Base-by-base conservation (phyloP, 2,329 filamentous ascomycete species). In the Colletotrichum sansevieriae region DNA sequence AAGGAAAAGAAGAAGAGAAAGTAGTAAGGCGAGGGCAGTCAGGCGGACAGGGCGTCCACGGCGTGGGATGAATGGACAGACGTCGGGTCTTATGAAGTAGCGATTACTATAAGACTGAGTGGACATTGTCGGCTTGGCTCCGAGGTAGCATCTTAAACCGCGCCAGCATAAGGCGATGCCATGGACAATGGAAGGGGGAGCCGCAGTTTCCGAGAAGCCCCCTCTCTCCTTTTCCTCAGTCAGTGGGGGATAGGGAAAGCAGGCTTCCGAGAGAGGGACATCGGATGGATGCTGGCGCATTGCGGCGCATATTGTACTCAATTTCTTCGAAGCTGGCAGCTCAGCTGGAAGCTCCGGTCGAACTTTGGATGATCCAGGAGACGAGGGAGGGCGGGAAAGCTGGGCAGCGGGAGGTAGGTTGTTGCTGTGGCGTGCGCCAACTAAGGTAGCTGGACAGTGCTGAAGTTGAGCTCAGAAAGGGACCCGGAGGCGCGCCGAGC, bases 291-390 rank as follows among this genome's bases (percentile, higher is more conserved):
- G 6, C 58, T 67, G 59, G 64, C 59, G 60, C 33, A 46, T 58
- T 46, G 47, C 39, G 60, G 37, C 46, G 58, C 18, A 20, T 62
- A 35, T 41, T 62, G 43, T 62, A 51, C 47, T 33, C 46, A 43
- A 62, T 62, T 15, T 62, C 46, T 52, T 22, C 3, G 20, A 33
- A 52, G 35, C 25, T 39, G 11, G 18, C 25, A 25, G 18, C 43
- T 43, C 22, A 41, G 58, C 22, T 39, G 44, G 46, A 12, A 4
- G 57, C 47, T 49, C 33, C 44, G 43, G 12, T 41, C 57, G 25
- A 49, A 60, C 12, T 49, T 18, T 25, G 25, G 33, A 15, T 13
- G 56, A 29, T 29, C 41, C 18, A 41, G 20, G 15, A 18, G 35
- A 37, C 25, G 13, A 25, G 11, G 43, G 18, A 15, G 35, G 2